Base-by-base conservation (phyloP, 148 eudicot genomes). In the Cornus kousa region DNA sequence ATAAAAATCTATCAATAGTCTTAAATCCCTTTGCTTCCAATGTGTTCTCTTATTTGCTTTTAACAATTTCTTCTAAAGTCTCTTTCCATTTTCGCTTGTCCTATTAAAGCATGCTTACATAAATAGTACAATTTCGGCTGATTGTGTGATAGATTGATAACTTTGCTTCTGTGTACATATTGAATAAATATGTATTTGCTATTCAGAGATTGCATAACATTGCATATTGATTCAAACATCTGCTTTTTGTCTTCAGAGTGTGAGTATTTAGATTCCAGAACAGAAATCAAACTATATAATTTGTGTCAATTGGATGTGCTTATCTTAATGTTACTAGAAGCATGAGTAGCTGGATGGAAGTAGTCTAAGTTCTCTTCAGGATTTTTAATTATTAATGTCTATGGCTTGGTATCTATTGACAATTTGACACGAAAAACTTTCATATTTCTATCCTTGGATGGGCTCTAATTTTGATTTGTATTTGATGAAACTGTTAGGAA, bases 401-500 rank as follows among this genome's bases (percentile, higher is more conserved):
- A 35, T 35, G 37, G 37, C 37, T 35, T 59, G 53, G 31, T 19
- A 8, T 59, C 68, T 59, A 62, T 37, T 60, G n/a, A 28, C 28
- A 28, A 28, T 28, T 28, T 28, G 28, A 37, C 17, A 35, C 23
- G 62, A n/a, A 74, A 7, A 4, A 40, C 31, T 20, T 75, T 2
- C 6, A 19, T 66, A 9, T 13, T 46, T 66, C 28, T 28, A 24
- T 40, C 16, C 55, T 31, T 40, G 72, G 24, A 43, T 72, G 46
- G 46, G 28, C 22, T 80, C 76, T 77, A 64, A 80, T 68, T 14
- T 33, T 24, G 16, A 14, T 77, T 73, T 79, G 43, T 68, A 23
- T 80, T 1, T 35, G 39, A 65, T 80, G 72, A 14, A 68, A 9
- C 16, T 84, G 73, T 76, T 87, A 93, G 99, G 98, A 93, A 88